phyloP scores from a whole-genome alignment of 106 monocot genomes.

The Dendrobium chrysotoxum region DNA sequence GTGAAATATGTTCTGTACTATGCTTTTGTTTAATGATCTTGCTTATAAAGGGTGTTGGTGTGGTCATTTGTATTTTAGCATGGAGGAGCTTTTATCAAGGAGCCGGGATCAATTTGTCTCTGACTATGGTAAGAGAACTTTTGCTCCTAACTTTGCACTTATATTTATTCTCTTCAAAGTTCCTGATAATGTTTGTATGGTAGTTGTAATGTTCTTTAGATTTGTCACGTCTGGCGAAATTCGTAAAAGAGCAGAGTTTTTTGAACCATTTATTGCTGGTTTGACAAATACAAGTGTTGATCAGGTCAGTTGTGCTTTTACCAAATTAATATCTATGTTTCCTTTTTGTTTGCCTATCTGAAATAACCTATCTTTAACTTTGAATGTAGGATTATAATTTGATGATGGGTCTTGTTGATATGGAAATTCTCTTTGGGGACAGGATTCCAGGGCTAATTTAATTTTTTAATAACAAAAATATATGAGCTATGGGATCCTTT shows the following conservation, averaged over 20 bases:
- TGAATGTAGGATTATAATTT: neutral
- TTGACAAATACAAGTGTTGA: constrained; percentile 49
- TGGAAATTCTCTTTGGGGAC: neutral
- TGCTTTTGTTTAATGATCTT: constrained; percentile 6
- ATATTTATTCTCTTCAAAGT: neutral
- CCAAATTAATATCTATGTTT: neutral
- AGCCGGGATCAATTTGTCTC: constrained; percentile 61
- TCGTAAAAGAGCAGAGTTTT: constrained; percentile 67
- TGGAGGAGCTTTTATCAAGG: constrained; percentile 68
- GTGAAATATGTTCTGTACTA: constrained; percentile 1
- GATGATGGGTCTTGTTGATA: neutral
- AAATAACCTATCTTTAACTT: neutral
- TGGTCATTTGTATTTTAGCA: constrained; percentile 37
- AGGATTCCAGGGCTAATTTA: neutral
- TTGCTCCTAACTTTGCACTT: neutral
- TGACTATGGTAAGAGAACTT: constrained; percentile 54
- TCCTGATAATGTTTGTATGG: constrained; percentile 6
- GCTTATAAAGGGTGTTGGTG: constrained; percentile 14
- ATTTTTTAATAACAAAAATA: neutral
- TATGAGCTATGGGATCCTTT: neutral
- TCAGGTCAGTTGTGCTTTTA: constrained; percentile 42
- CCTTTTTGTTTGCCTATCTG: neutral
- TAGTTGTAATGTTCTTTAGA: constrained; percentile 95
- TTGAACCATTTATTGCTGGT: constrained; percentile 75
- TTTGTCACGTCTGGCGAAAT: constrained; percentile 83